Evolutionary conservation across 208 protist genomes (phyloP).

Genomic region (Acanthamoeba culbertsoni): DNA sequence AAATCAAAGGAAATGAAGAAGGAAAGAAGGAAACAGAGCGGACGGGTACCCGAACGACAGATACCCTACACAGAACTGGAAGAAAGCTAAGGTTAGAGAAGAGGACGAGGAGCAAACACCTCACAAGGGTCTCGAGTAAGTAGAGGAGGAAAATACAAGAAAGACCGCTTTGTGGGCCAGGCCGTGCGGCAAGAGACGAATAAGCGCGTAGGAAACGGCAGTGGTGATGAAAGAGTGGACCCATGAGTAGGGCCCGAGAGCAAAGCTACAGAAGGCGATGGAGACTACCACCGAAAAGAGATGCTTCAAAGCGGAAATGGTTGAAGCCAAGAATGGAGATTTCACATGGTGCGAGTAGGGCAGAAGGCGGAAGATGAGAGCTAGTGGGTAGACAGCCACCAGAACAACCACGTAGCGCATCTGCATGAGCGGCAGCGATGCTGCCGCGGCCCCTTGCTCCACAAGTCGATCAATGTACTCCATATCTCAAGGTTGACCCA

Average conservation of each 20-base stretch:
- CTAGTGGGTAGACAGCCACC: not conserved
- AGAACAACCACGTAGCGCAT: not conserved
- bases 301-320: not conserved
- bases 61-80: not conserved
- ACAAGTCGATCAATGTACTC: not conserved
- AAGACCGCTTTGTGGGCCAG: conserved; percentile 9
- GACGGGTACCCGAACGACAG: not conserved
- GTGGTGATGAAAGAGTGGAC: not conserved
- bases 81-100: not conserved
- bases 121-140: not conserved
- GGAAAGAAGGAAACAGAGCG: not conserved
- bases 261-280: not conserved
- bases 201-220: not conserved
- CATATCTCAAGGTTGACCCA: too few species aligned
- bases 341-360: not conserved
- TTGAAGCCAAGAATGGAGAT: too few species aligned
- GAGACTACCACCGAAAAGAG: not conserved
- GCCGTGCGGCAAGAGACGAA: not conserved
- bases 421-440: not conserved
- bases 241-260: not conserved
- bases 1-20: not conserved
- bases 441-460: not conserved
- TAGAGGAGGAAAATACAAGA: not conserved
- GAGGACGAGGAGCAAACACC: not conserved
- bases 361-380: not conserved